Conservation (phyloP, 1,284 basidiomycete genomes). For the Trichosporon inkin region DNA sequence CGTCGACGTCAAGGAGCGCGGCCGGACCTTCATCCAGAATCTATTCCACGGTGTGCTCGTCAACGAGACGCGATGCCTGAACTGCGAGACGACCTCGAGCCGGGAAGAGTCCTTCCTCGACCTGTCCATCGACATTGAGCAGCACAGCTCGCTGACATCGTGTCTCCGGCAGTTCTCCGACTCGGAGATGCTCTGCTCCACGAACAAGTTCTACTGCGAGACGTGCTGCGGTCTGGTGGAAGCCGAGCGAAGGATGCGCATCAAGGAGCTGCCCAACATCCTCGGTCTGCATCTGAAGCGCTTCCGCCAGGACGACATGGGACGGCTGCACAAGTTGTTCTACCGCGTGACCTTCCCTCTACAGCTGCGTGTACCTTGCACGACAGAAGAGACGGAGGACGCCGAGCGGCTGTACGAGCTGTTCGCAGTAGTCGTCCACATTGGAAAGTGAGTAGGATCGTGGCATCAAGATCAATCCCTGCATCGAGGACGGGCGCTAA, state of each 20-base stretch:
- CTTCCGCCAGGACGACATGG: slow-evolving; percentile 90
- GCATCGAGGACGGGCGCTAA: too few relatives aligned
- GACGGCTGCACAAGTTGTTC: slow-evolving; percentile 85
- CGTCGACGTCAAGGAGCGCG: slow-evolving; percentile 35
- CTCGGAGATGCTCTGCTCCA: slow-evolving; percentile 94
- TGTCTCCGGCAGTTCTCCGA: slow-evolving; percentile 95
- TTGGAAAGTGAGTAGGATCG: slow-evolving; percentile 78
- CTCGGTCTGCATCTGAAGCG: slow-evolving; percentile 93
- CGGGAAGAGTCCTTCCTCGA: slow-evolving; percentile 95
- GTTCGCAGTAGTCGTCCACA: slow-evolving; percentile 94
- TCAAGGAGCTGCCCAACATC: slow-evolving; percentile 90
- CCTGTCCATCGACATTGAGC: slow-evolving; percentile 95
- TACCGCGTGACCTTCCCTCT: slow-evolving; percentile 96
- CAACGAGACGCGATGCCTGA: slow-evolving; percentile 93
- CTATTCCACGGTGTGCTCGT: slow-evolving; percentile 91
- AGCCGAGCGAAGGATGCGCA: slow-evolving; percentile 98
- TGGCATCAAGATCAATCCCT: too few relatives aligned
- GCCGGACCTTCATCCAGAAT: slow-evolving; percentile 77
- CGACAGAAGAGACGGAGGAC: slow-evolving; percentile 85
- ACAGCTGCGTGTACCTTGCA: slow-evolving; percentile 91
- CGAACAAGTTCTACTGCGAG: slow-evolving; percentile 99
- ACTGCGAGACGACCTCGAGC: slow-evolving; percentile 96
- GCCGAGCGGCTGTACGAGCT: slow-evolving; percentile 84
- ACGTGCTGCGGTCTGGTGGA: slow-evolving; percentile 93
- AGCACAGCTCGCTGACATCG: slow-evolving; percentile 90